Evolutionary conservation across 495 filamentous ascomycete genomes (phyloP).

Genomic region (Tuber magnatum): DNA sequence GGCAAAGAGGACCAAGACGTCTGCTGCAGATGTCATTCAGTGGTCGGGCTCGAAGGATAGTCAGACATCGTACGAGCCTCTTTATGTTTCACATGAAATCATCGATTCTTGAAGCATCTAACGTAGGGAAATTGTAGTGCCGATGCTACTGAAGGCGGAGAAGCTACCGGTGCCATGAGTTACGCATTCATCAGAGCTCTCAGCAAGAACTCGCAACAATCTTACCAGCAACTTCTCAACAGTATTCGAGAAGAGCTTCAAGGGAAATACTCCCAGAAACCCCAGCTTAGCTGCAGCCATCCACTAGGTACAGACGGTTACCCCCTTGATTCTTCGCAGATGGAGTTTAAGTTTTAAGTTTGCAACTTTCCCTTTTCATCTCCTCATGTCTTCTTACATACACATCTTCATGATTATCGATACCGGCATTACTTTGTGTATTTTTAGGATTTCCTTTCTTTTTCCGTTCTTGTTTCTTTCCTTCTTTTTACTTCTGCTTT

Average conservation of each 20-base stretch:
- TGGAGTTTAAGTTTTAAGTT: slow-evolving; percentile 37
- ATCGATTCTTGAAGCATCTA: neutral
- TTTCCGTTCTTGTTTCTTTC: slow-evolving; percentile 13
- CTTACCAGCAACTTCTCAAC: slow-evolving; percentile 91
- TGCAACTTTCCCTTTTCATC: slow-evolving; percentile 22
- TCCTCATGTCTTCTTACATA: slow-evolving; percentile 11
- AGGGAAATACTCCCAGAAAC: slow-evolving; percentile 88
- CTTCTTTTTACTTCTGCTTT: slow-evolving; percentile 14
- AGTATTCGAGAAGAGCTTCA: slow-evolving; percentile 88
- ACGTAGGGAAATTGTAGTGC: slow-evolving; percentile 44
- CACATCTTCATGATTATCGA: slow-evolving; percentile 1
- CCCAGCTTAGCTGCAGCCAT: slow-evolving; percentile 93
- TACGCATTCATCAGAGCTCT: slow-evolving; percentile 92
- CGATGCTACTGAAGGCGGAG: slow-evolving; percentile 60
- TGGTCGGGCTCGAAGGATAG: slow-evolving; percentile 94
- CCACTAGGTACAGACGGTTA: slow-evolving; percentile 65
- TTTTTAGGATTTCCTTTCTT: slow-evolving; percentile 16
- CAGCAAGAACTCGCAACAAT: slow-evolving; percentile 96
- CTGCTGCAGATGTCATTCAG: slow-evolving; percentile 93
- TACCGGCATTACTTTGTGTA: slow-evolving; percentile 15
- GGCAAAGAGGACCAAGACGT: slow-evolving; percentile 82
- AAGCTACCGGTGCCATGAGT: slow-evolving; percentile 96
- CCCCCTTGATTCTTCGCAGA: slow-evolving; percentile 35
- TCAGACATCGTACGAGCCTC: slow-evolving; percentile 71
- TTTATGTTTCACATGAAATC: slow-evolving; percentile 18